phyloP scores from a whole-genome alignment of 1,284 basidiomycete genomes.

The Cryptococcus sp. region DNA sequence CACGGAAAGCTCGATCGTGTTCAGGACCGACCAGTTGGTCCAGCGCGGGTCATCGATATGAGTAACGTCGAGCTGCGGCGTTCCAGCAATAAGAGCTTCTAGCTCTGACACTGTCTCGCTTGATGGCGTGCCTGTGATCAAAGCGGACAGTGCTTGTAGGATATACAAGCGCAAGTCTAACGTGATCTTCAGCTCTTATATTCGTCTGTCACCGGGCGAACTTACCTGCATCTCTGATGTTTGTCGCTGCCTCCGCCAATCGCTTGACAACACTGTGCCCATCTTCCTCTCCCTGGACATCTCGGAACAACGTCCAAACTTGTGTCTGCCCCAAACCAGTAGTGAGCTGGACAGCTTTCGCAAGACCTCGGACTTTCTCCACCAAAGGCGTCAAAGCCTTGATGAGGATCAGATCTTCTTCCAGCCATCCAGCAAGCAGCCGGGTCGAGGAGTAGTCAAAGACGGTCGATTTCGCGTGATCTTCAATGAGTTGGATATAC shows the following conservation, averaged over 20 bases:
- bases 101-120: not conserved
- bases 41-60: constrained; percentile 20
- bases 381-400: constrained; percentile 15
- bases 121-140: not conserved
- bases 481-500: constrained; percentile 39
- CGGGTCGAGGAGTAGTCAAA: constrained; percentile 57
- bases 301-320: constrained; percentile 54
- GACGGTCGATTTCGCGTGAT: constrained; percentile 30
- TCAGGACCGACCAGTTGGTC: constrained; percentile 29
- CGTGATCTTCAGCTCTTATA: not conserved
- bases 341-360: constrained; percentile 44
- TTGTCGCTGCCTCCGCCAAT: constrained; percentile 5
- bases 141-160: not conserved
- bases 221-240: constrained; percentile 13
- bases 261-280: not conserved
- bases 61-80: constrained; percentile 10
- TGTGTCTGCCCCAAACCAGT: constrained; percentile 53
- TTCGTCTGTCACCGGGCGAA: not conserved
- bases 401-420: constrained; percentile 30
- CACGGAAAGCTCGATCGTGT: constrained; percentile 26
- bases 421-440: constrained; percentile 51
- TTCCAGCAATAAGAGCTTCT: constrained; percentile 4
- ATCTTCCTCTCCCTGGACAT: constrained; percentile 7
- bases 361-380: constrained; percentile 24
- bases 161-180: constrained; percentile 9